A percentile compares a stretch with the other conserved stretches of the same genome.
Evolutionary conservation across 352 stramenopile genomes (phyloP).

Genomic region (Pythium phragmiticola): DNA sequence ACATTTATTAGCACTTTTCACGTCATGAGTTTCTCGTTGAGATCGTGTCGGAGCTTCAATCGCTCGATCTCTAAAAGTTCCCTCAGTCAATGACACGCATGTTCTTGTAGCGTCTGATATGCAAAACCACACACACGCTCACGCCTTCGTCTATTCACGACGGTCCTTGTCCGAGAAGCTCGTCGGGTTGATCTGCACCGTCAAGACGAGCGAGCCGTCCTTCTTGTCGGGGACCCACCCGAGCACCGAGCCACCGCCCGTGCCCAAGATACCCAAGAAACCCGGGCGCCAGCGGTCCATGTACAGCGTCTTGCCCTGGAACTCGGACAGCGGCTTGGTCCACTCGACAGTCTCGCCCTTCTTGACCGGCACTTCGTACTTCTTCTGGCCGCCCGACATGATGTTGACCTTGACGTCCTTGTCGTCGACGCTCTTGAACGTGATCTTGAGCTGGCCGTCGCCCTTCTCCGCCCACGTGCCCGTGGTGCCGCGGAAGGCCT

Average conservation of each 20-base stretch:
- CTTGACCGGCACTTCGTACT: constrained; percentile 40
- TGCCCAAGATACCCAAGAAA: constrained; percentile 53
- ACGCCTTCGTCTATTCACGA: constrained; percentile 3
- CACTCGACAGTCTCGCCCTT: constrained; percentile 40
- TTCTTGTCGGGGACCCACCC: constrained; percentile 54
- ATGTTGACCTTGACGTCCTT: constrained; percentile 56
- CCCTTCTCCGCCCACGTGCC: constrained; percentile 46
- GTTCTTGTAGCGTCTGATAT: too few relatives aligned
- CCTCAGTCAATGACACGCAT: neutral
- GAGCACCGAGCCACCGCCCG: constrained; percentile 55
- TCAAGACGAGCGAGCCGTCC: constrained; percentile 15
- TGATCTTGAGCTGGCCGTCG: constrained; percentile 39
- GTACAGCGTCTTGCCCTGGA: constrained; percentile 67
- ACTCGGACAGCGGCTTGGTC: constrained; percentile 31
- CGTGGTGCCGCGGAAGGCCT: constrained; percentile 41
- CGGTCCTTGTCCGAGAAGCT: constrained; percentile 13
- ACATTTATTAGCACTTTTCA: too few relatives aligned
- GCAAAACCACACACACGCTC: too few relatives aligned
- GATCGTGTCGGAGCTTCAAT: neutral
- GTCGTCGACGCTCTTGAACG: constrained; percentile 48
- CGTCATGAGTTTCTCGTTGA: too few relatives aligned
- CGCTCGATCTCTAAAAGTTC: neutral
- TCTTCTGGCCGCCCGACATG: constrained; percentile 44
- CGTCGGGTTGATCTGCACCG: constrained; percentile 25
- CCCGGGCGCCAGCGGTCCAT: constrained; percentile 71